Evolutionary conservation across 148 eudicot species (phyloP).

Genomic region (Selenicereus undatus): DNA sequence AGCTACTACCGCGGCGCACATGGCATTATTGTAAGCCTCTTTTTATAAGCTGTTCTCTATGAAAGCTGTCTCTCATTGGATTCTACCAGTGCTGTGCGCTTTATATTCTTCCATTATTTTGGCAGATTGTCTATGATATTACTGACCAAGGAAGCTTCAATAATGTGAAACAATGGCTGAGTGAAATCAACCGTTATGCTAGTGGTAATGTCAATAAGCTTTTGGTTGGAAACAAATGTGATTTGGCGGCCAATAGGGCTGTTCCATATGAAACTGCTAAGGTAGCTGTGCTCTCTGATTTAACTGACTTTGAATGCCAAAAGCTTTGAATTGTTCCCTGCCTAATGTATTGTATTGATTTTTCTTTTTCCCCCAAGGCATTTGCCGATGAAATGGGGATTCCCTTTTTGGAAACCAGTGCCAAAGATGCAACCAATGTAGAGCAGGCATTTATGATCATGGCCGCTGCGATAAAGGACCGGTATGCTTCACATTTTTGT

Average conservation of each 20-base stretch:
- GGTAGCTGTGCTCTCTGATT: slow-evolving; percentile 15
- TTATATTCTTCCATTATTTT: neutral
- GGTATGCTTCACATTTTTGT: slow-evolving; percentile 19
- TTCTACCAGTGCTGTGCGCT: neutral
- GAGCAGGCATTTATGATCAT: slow-evolving; percentile 47
- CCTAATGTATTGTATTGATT: neutral
- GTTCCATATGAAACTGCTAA: slow-evolving; percentile 53
- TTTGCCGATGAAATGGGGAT: slow-evolving; percentile 49
- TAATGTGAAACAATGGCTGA: slow-evolving; percentile 58
- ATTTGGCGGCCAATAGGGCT: slow-evolving; percentile 37
- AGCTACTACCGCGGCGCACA: slow-evolving; percentile 50
- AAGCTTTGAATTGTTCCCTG: neutral
- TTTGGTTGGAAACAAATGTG: slow-evolving; percentile 50
- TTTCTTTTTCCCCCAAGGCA: slow-evolving; percentile 14
- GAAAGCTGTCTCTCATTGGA: neutral
- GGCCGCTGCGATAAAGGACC: slow-evolving; percentile 38
- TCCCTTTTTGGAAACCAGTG: slow-evolving; percentile 52
- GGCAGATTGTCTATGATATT: slow-evolving; percentile 46
- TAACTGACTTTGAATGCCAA: neutral
- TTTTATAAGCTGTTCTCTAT: neutral
- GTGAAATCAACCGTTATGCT: slow-evolving; percentile 56
- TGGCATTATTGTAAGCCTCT: slow-evolving; percentile 35
- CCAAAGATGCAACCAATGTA: slow-evolving; percentile 43
- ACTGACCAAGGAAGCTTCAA: slow-evolving; percentile 52
- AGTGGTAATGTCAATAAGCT: slow-evolving; percentile 50